These are phyloP conservation scores for Cladorrhinum sp. DNA, from an alignment of 2,329 filamentous ascomycete genomes.

Conservation along the genomic window DNA sequence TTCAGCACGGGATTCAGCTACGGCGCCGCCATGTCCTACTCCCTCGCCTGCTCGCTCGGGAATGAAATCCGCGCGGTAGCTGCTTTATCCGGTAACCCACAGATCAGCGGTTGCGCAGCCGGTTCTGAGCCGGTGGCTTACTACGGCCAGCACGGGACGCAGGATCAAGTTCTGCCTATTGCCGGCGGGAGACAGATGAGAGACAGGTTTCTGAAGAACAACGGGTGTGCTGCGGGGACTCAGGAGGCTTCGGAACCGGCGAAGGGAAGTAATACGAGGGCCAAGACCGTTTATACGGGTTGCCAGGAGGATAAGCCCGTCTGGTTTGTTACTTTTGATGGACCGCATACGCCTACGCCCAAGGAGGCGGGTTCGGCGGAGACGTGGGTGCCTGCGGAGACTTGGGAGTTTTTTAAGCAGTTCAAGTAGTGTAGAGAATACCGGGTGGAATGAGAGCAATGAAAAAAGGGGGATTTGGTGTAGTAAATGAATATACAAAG, in stretches of 20 bases:
- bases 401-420: slow-evolving; percentile 19
- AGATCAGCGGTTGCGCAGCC: slow-evolving; percentile 18
- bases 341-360: slow-evolving; percentile 15
- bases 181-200: slow-evolving; percentile 18
- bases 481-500: too few species aligned
- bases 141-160: slow-evolving; percentile 21
- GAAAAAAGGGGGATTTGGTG: too few species aligned
- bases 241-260: slow-evolving; percentile 10
- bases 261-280: slow-evolving; percentile 8
- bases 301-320: slow-evolving; percentile 15
- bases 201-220: slow-evolving; percentile 20
- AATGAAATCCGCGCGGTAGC: slow-evolving; percentile 38
- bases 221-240: slow-evolving; percentile 11
- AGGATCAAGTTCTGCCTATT: slow-evolving; percentile 18
- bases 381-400: slow-evolving; percentile 13
- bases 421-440: slow-evolving; percentile 8
- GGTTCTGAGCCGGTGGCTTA: slow-evolving; percentile 21
- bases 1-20: slow-evolving; percentile 47
- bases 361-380: slow-evolving; percentile 7
- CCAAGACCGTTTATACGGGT: slow-evolving; percentile 16
- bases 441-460: not conserved
- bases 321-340: slow-evolving; percentile 17
- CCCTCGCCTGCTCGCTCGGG: slow-evolving; percentile 41
- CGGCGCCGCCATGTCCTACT: slow-evolving; percentile 42
- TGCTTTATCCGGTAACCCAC: slow-evolving; percentile 12